A percentile compares a stretch with the other conserved stretches of the same genome.
These are phyloP conservation scores for Pseudocohnilembus persalinus DNA, from an alignment of 169 alveolate genomes.

Conservation along the genomic window DNA sequence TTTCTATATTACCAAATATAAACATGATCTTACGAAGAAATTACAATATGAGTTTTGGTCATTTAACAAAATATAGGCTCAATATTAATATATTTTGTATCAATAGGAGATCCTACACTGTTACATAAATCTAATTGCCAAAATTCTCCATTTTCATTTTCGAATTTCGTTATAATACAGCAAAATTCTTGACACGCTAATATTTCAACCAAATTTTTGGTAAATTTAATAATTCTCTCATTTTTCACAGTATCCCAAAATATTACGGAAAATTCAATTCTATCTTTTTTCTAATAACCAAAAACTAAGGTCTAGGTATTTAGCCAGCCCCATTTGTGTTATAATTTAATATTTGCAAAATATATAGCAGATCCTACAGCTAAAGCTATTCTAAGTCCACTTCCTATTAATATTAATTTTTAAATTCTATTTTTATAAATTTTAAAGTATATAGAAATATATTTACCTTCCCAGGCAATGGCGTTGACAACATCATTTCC, in stretches of 20 bases:
- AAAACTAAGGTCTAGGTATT: slow-evolving; percentile 85
- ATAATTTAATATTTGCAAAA: slow-evolving; percentile 88
- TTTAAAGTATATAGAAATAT: not conserved
- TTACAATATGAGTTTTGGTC: slow-evolving; percentile 84
- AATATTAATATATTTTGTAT: slow-evolving; percentile 72
- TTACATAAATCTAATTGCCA: slow-evolving; percentile 72
- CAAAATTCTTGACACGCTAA: slow-evolving; percentile 78
- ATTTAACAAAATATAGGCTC: slow-evolving; percentile 80
- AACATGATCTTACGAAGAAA: slow-evolving; percentile 77
- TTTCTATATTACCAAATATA: slow-evolving; percentile 87
- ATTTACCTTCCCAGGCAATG: not conserved
- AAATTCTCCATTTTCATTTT: slow-evolving; percentile 27
- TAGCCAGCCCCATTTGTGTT: slow-evolving; percentile 83
- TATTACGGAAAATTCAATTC: slow-evolving; percentile 83
- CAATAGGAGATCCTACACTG: slow-evolving; percentile 87
- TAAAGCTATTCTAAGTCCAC: slow-evolving; percentile 81
- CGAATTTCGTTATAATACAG: slow-evolving; percentile 59
- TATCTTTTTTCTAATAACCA: slow-evolving; percentile 80
- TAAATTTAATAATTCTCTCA: slow-evolving; percentile 70
- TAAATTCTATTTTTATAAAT: no score
- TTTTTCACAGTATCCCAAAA: slow-evolving; percentile 87
- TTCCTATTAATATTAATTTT: slow-evolving; percentile 84
- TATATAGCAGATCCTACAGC: slow-evolving; percentile 83
- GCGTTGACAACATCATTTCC: slow-evolving; percentile 57
- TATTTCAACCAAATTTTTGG: slow-evolving; percentile 69